A percentile compares a stretch with the other conserved stretches of the same genome.
These are phyloP conservation scores for Ehretia macrophylla DNA, from an alignment of 257 asterid genomes.

Conservation along the genomic window DNA sequence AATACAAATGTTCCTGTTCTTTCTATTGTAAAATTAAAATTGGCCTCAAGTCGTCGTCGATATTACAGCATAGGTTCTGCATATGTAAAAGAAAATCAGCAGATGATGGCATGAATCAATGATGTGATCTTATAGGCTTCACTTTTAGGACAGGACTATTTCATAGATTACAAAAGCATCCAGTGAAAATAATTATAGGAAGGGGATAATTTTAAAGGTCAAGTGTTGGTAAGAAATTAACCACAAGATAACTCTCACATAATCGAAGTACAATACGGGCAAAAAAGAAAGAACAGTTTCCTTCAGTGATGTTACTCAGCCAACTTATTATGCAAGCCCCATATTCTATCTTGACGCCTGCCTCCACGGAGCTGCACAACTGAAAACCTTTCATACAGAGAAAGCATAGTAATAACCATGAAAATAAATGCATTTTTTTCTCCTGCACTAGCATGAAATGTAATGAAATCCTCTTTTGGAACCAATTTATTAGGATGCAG, in stretches of 20 bases:
- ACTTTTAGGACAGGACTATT: too few species aligned
- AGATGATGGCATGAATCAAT: too few species aligned
- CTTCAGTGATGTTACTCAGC: conserved; percentile 34
- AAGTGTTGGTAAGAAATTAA: neutral
- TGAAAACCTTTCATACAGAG: conserved; percentile 34
- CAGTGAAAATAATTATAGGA: too few species aligned
- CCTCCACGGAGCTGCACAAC: conserved; percentile 39
- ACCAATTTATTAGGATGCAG: too few species aligned
- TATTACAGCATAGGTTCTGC: too few species aligned
- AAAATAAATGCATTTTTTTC: conserved; percentile 17
- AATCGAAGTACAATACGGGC: conserved; percentile 10
- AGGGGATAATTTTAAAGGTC: neutral
- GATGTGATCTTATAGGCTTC: too few species aligned
- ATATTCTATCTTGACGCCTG: conserved; percentile 33
- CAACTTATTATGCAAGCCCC: conserved; percentile 32
- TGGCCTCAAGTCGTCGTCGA: too few species aligned
- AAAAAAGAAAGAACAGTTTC: conserved; percentile 26
- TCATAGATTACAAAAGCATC: too few species aligned
- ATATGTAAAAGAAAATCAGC: too few species aligned
- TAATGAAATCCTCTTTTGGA: too few species aligned
- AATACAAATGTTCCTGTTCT: too few species aligned
- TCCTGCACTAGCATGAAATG: neutral
- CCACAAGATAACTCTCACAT: neutral
- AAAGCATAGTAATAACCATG: conserved; percentile 20
- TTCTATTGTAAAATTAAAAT: too few species aligned